Evolutionary conservation across 1,284 basidiomycete genomes (phyloP).

Genomic region (Ustilago loliicola): DNA sequence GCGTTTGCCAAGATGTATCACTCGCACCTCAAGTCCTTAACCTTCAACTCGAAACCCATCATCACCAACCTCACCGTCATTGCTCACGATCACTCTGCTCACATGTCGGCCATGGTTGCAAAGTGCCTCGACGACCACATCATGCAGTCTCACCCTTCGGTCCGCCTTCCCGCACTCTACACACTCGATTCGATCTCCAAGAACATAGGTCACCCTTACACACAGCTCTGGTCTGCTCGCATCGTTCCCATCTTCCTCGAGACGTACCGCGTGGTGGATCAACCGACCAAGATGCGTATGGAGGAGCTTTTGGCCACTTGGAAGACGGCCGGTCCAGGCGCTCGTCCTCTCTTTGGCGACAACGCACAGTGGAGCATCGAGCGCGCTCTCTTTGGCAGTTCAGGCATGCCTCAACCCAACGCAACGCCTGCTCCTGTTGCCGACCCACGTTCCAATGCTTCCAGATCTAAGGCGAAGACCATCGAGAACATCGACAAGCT

Average conservation of each 20-base stretch:
- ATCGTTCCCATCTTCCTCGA: conserved; percentile 66
- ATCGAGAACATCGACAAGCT: conserved; percentile 64
- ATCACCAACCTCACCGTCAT: conserved; percentile 95
- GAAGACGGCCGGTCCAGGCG: conserved; percentile 60
- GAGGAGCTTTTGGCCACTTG: conserved; percentile 68
- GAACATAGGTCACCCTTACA: conserved; percentile 68
- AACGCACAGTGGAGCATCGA: conserved; percentile 66
- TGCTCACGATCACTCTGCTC: conserved; percentile 85
- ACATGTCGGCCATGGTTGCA: conserved; percentile 83
- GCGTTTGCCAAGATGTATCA: conserved; percentile 77
- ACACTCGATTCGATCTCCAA: conserved; percentile 87
- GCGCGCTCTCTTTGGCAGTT: conserved; percentile 60
- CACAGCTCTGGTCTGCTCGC: conserved; percentile 60
- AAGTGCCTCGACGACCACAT: conserved; percentile 91
- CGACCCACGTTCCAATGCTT: conserved; percentile 25
- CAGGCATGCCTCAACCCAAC: conserved; percentile 49
- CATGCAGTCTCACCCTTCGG: conserved; percentile 76
- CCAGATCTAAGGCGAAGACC: conserved; percentile 47
- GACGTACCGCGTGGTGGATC: conserved; percentile 67
- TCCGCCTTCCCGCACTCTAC: conserved; percentile 94
- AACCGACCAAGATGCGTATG: conserved; percentile 64
- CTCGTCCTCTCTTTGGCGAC: conserved; percentile 61
- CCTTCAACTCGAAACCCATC: conserved; percentile 93
- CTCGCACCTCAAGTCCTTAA: conserved; percentile 83
- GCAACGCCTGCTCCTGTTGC: conserved; percentile 27